phyloP scores from a whole-genome alignment of 306 rosid species.

The Astragalus membranaceus region DNA sequence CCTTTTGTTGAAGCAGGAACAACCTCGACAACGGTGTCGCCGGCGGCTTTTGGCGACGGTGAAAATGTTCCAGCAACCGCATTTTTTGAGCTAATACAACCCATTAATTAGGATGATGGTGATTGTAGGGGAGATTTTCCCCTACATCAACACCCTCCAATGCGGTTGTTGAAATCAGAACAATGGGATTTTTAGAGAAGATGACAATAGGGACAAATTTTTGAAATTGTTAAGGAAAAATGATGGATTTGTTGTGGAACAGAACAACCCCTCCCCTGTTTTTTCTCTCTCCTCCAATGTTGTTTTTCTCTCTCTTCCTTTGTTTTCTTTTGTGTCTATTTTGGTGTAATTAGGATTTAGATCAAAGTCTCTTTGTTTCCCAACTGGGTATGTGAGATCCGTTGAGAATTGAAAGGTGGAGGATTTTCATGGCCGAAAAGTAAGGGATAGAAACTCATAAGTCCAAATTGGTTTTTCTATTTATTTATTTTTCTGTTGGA shows the following conservation, averaged over 20 bases:
- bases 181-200: background rate
- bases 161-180: slow-evolving; percentile 12
- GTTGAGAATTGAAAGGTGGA: slow-evolving; percentile 28
- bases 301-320: slow-evolving; percentile 8
- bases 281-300: background rate
- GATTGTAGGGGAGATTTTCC: slow-evolving; percentile 32
- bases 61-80: slow-evolving; percentile 5
- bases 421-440: slow-evolving; percentile 34
- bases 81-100: slow-evolving; percentile 80
- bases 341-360: background rate
- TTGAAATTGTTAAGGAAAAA: background rate
- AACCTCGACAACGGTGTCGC: background rate
- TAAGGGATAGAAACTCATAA: slow-evolving; percentile 45
- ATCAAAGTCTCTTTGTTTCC: background rate
- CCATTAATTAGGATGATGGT: slow-evolving; percentile 65
- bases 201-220: slow-evolving; percentile 4
- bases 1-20: slow-evolving; percentile 6
- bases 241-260: background rate
- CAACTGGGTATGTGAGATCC: slow-evolving; percentile 31
- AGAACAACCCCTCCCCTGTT: background rate
- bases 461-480: slow-evolving; percentile 37
- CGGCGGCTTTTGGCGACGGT: background rate
- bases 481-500: background rate
- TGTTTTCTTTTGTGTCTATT: slow-evolving; percentile 3
- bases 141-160: slow-evolving; percentile 47